Base-by-base conservation (phyloP, 768 basidiomycete species). In the Pleurotus tuoliensis region DNA sequence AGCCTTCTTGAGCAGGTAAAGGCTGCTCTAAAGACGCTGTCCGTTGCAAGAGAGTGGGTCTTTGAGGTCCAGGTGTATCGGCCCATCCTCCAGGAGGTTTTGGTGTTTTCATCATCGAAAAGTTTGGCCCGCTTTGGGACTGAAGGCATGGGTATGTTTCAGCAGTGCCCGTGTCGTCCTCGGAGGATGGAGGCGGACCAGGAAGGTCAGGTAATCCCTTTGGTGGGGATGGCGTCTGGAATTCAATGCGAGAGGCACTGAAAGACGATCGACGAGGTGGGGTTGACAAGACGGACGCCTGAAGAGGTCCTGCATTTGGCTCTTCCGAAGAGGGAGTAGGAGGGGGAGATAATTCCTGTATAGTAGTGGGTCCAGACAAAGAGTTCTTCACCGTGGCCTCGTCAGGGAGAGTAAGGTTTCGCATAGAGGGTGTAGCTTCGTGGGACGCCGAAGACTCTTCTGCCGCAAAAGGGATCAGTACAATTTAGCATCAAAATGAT, bases 201-300 rank as follows among this genome's bases (percentile, higher is more conserved):
- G 87, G 87, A 47, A 90, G 80, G 5, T 86, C 86, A 8, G 87
- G 85, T 57, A 87, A 74, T 45, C 74, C 79, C 41, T 72, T 73
- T 1, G 84, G 82, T 27, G 88, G 85, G 1, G 87, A 82, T 7
- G 85, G 87, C 0, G 84, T 87, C 61, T 77, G 71, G 61, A 83
- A 84, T 52, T 82, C 80, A 12, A 75, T 58, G 57, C 73, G 78
- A 8, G 79, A 73, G 27, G 66, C 67, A 52, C 63, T 70, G 45
- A 78, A 73, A 2, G 75, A 76, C 16, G 69, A 60, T 45, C 68
- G 72, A 25, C 74, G 76, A 8, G 80, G 80, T 5, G 83, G 84
- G 1, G 85, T 83, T 41, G 74, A 67, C 45, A 67, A 61, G 61
- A 65, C 27, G 37, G 66, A 63, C 6, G 39, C 38, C 27, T 16